Evolutionary conservation across 345 rosid species (phyloP).

Genomic region (Dovyalis caffra): DNA sequence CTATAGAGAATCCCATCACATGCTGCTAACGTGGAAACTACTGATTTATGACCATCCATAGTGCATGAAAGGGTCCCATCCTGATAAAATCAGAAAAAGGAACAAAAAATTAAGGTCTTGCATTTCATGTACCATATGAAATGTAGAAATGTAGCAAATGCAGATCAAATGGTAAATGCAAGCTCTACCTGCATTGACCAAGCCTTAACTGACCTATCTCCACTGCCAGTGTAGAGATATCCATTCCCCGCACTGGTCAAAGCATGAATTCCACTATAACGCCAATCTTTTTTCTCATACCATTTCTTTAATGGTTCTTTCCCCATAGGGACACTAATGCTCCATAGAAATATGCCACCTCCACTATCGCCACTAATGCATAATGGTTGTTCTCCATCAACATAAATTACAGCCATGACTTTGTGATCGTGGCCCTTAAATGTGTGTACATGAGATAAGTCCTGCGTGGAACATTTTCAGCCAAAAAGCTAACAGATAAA

Average conservation of each 20-base stretch:
- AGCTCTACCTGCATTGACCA: slow-evolving; percentile 74
- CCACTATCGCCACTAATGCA: slow-evolving; percentile 85
- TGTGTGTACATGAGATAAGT: slow-evolving; percentile 74
- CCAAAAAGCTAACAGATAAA: slow-evolving; percentile 3
- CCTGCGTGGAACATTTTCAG: slow-evolving; percentile 44
- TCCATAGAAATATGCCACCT: slow-evolving; percentile 89
- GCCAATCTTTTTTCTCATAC: slow-evolving; percentile 93
- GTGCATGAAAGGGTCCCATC: slow-evolving; percentile 66
- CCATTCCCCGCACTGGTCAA: slow-evolving; percentile 60
- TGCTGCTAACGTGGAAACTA: slow-evolving; percentile 68
- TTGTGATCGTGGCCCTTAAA: slow-evolving; percentile 85
- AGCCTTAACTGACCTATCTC: slow-evolving; percentile 82
- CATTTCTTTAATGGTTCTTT: slow-evolving; percentile 72
- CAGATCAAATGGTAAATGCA: slow-evolving; percentile 1
- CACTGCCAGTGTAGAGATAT: slow-evolving; percentile 79
- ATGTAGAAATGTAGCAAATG: too few relatives aligned
- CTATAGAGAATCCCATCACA: slow-evolving; percentile 70
- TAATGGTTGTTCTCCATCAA: slow-evolving; percentile 58
- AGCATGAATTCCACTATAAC: slow-evolving; percentile 85
- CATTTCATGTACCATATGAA: background rate
- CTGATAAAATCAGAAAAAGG: slow-evolving; percentile 28
- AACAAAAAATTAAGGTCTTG: slow-evolving; percentile 9
- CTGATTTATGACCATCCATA: slow-evolving; percentile 86
- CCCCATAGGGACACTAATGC: slow-evolving; percentile 45
- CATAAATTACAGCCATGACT: slow-evolving; percentile 67